Evolutionary conservation across 768 basidiomycete genomes (phyloP), one percentile per base, ranked within the genome.

Genomic region (Tricholoma matsutake): DNA sequence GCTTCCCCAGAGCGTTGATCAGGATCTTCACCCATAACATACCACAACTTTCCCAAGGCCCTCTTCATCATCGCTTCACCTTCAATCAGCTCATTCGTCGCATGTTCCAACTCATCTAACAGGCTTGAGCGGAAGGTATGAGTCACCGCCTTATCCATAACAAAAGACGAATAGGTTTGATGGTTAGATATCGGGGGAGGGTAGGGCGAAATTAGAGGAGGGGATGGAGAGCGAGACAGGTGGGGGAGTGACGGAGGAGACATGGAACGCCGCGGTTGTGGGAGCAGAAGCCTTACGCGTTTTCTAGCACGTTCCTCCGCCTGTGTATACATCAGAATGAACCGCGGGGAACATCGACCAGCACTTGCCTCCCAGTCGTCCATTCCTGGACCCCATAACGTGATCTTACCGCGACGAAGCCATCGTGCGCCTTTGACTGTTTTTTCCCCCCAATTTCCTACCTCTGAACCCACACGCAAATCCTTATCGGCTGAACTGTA

Each of bases 361-460:
- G 14, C 14, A 69, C 80, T 63, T 68, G 90, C 92, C 85, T 94
- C 91, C 88, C 90, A 92, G 61, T 94, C 91, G 35, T 91, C 91
- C 78, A 86, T 84, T 53, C 83, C 82, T 20, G 92, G 91, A 29
- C 91, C 91, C 93, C 93, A 95, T 13, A 87, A 79, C 29, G 85
- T 83, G 61, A 93, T 85, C 74, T 95, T 94, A 51, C 92, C 91
- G 69, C 81, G 83, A 16, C 92, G 84, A 54, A 90, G 81, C 92
- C 92, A 94, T 69, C 92, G 81, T 18, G 90, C 85, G n/a, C 86
- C 87, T 69, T 85, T 86, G 60, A 80, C 73, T 9, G 81, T 83
- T 75, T 95, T 95, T 61, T 86, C 83, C 2, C 93, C 93, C 91
- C 93, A 94, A 65, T 95, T 95, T 35, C 93, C 89, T 47, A 80